Evolutionary conservation across 257 asterid species (phyloP), one percentile per base, ranked within the genome.

Genomic region (Penstemon barbatus): DNA sequence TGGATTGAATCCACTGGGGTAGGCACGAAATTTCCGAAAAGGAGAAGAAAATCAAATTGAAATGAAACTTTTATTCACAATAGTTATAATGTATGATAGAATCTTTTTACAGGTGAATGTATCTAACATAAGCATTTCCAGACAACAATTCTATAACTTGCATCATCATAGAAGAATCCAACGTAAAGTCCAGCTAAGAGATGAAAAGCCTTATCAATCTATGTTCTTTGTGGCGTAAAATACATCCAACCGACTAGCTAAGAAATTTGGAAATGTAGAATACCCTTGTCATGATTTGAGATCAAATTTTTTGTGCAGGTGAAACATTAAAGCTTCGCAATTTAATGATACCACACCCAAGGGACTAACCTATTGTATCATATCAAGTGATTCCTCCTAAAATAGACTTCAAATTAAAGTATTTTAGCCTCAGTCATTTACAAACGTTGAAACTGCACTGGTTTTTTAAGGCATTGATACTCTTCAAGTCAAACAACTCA

Each of bases 161-260:
- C 59, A 37, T 57, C 5, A n/a, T 7, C 65, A 19, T 7, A 11
- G 36, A 11, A 60, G 41, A 60, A 13, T 44, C 66, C 42, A 12
- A 52, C 10, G 41, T 13, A 59, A 25, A 38, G 40, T 46, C 56
- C 42, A 48, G 19, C 42, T 33, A 42, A 4, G 2, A 46, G 56
- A 63, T 33, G 40, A 36, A 15, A 62, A 43, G 57, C 25, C 19
- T 6, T 9, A 49, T 11, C 41, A 5, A 8, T 38, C 40, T 25
- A 37, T 50, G 18, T 39, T 38, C 57, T 3, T 10, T 5, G 38
- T 4, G 69, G 37, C 11, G 52, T 36, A 51, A 19, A 52, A 13
- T 38, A 65, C 46, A 38, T 51, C 48, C 49, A 65, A 50, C 57
- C 42, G 45, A 37, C 49, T 13, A 50, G 70, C 70, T 37, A 38